These are phyloP conservation scores for Wickerhamomyces bovis DNA, from an alignment of 805 yeast genomes.

Conservation along the genomic window DNA sequence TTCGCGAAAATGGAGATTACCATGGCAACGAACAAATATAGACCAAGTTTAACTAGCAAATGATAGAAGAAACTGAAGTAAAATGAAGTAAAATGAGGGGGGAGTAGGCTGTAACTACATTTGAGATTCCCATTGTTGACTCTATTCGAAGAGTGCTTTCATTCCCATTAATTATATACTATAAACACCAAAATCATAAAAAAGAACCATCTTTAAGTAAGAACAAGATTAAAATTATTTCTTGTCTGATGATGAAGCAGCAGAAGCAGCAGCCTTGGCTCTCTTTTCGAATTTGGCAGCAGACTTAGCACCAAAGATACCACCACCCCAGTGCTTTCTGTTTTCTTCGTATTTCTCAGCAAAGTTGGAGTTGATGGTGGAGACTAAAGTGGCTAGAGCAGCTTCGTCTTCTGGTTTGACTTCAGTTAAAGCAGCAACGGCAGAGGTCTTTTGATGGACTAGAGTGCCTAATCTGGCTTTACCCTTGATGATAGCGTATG, in stretches of 20 bases:
- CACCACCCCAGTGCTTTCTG: conserved; percentile 99
- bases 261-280: conserved; percentile 12
- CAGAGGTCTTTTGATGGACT: conserved; percentile 95
- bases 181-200: neutral
- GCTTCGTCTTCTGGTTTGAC: conserved; percentile 93
- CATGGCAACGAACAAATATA: neutral
- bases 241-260: conserved; percentile 10
- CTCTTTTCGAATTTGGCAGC: conserved; percentile 58
- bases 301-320: conserved; percentile 94
- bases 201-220: neutral
- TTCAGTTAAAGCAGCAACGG: conserved; percentile 96
- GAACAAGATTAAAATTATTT: neutral
- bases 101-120: neutral
- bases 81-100: too few relatives aligned
- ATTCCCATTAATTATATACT: neutral
- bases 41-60: too few relatives aligned
- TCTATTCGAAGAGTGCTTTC: neutral
- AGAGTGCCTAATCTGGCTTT: conserved; percentile 97
- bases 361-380: conserved; percentile 92
- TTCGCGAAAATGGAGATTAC: conserved; percentile 1
- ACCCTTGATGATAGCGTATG: conserved; percentile 97
- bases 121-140: neutral
- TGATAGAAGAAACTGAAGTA: too few relatives aligned
- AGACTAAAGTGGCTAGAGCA: conserved; percentile 85
- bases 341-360: conserved; percentile 88